Percentiles rank a stretch among this genome's conserved stretches.
Conservation (phyloP, 2,329 filamentous ascomycete genomes). For the Paraphaeosphaeria minitans region DNA sequence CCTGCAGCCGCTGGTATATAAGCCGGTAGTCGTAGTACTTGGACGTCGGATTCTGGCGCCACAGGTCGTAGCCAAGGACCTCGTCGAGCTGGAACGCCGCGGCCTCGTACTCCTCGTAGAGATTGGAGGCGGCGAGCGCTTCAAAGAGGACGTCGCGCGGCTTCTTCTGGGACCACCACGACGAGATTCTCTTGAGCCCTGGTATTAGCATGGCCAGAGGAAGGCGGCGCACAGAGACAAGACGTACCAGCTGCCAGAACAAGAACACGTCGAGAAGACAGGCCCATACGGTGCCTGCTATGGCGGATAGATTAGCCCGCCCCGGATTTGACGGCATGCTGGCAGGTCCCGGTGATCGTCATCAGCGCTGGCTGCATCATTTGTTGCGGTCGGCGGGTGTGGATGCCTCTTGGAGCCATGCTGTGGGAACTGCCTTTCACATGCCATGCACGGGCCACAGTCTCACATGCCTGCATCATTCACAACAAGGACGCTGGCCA, state of each 20-base stretch:
- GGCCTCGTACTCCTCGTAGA: conserved; percentile 85
- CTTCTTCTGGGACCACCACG: conserved; percentile 70
- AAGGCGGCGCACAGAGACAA: neutral
- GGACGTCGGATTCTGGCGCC: conserved; percentile 81
- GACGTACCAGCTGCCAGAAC: conserved; percentile 49
- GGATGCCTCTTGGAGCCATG: conserved; percentile 4
- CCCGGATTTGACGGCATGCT: conserved; percentile 5
- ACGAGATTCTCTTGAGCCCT: conserved; percentile 65
- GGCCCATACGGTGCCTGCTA: conserved; percentile 37
- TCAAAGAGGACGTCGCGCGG: conserved; percentile 69
- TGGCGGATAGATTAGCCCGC: conserved; percentile 13
- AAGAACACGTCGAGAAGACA: conserved; percentile 46
- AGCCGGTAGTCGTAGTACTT: conserved; percentile 86
- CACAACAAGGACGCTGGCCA: no score
- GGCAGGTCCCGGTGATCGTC: neutral
- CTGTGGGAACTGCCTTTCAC: conserved; percentile 3
- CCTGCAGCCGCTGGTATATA: conserved; percentile 76
- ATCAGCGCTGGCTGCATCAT: conserved; percentile 9
- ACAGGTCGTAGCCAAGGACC: conserved; percentile 78
- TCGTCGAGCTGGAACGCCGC: conserved; percentile 84
- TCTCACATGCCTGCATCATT: neutral
- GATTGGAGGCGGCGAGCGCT: conserved; percentile 67
- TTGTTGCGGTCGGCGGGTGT: conserved; percentile 8
- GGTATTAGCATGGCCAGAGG: conserved; percentile 16
- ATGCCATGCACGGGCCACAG: conserved; percentile 3